Conservation (phyloP, 73 alveolate genomes). For the Paramecium octaurelia region DNA sequence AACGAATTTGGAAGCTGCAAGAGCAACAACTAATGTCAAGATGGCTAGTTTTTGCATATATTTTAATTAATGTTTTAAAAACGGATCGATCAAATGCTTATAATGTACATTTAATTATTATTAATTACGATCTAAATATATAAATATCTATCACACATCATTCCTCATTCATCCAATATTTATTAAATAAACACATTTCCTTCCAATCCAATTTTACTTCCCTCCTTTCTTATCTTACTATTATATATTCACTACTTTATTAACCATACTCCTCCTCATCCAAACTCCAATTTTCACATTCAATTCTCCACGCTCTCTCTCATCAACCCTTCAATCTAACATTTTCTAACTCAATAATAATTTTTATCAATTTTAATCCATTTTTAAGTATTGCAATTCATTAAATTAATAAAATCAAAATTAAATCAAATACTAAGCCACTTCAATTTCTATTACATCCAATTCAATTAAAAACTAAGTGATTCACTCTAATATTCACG, state of each 20-base stretch:
- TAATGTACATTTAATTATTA: not conserved
- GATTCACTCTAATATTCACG: not conserved
- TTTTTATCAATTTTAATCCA: not conserved
- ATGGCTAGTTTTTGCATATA: constrained; percentile 46
- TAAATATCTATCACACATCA: not conserved
- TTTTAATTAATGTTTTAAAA: constrained; percentile 18
- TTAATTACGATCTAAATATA: not conserved
- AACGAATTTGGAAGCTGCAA: constrained; percentile 24
- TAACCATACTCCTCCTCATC: not conserved
- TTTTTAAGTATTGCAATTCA: not conserved
- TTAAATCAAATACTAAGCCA: not conserved
- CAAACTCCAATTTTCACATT: not conserved
- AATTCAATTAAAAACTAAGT: not conserved
- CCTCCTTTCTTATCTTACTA: constrained; percentile 63
- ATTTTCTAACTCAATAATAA: not conserved
- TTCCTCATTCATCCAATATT: not conserved
- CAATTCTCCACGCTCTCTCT: not conserved
- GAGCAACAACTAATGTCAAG: constrained; percentile 45
- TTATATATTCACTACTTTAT: not conserved
- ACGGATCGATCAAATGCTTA: constrained; percentile 31
- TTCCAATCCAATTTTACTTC: not conserved
- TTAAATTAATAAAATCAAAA: not conserved
- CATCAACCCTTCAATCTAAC: not conserved
- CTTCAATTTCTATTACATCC: not conserved
- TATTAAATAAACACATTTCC: not conserved